Evolutionary conservation across 148 eudicot species (phyloP).

Genomic region (Rhododendron ovatum): DNA sequence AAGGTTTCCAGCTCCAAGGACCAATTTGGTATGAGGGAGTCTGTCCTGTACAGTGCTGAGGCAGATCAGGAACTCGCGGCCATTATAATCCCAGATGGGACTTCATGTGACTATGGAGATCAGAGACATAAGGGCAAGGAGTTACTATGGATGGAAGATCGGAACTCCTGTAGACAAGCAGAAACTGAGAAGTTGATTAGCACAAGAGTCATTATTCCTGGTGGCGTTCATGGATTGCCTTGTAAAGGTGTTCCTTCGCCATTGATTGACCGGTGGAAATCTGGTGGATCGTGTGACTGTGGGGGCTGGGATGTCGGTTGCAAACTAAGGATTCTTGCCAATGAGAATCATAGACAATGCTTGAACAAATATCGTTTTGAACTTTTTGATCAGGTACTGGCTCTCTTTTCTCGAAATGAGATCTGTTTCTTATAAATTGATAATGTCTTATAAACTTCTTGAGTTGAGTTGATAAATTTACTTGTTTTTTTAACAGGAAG

Average conservation of each 20-base stretch:
- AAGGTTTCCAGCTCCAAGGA: conserved; percentile 40
- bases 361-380: conserved; percentile 27
- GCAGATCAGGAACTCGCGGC: conserved; percentile 68
- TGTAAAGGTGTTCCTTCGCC: conserved; percentile 68
- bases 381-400: conserved; percentile 61
- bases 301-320: conserved; percentile 97
- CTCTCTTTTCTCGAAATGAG: not conserved
- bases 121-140: conserved; percentile 8
- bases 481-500: conserved; percentile 12
- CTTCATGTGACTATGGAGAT: conserved; percentile 9
- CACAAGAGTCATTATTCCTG: conserved; percentile 66
- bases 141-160: not conserved
- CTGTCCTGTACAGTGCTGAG: conserved; percentile 48
- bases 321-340: conserved; percentile 40
- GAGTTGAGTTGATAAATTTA: not conserved
- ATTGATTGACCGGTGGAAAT: conserved; percentile 65
- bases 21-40: conserved; percentile 39
- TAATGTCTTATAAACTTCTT: not conserved
- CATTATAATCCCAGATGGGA: conserved; percentile 36
- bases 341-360: conserved; percentile 14
- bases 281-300: conserved; percentile 82
- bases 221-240: conserved; percentile 69
- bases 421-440: too few relatives aligned
- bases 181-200: conserved; percentile 11
- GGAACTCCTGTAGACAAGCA: not conserved